Evolutionary conservation across 1,284 basidiomycete genomes (phyloP), one percentile per base, ranked within the genome.

Genomic region (Phellinidium pouzarii): DNA sequence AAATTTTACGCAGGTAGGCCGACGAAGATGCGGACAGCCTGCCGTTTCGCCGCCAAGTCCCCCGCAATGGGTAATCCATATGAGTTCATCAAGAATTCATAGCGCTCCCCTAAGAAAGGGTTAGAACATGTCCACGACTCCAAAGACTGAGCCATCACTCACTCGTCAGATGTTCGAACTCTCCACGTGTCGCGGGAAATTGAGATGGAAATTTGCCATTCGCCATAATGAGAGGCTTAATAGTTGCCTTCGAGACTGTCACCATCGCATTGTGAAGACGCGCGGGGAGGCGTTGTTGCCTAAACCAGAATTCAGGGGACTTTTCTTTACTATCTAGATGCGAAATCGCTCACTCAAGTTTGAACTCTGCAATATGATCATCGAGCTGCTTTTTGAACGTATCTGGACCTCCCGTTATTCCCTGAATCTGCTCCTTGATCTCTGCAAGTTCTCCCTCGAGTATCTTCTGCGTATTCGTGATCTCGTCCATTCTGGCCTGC

Each of bases 161-260:
- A 71, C 70, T 71, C 7, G 68, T 72, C 25, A 72, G 59, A 52
- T 70, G 68, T 54, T 71, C 69, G 52, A 71, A 71, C 58, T 72
- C 70, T 52, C 70, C 70, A 60, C 68, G 67, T 2, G 70, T 71
- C 3, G 59, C 64, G 17, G 70, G 70, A 60, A 68, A 69, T 54
- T 70, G 67, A 19, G 56, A 55, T 6, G 68, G 67, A 2, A 62
- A 50, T 59, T 71, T 71, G 3, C 70, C 68, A 48, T 64, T 65
- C 19, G 64, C 62, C 58, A 64, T 65, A 14, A 62, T 56, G 3
- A 64, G 63, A 14, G 68, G 60, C 54, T 62, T 61, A 52, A 72
- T 65, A 25, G 54, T 40, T 54, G 58, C 59, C 61, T 71, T 68
- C 29, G 66, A 66, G 45, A 61, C 57, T 1, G 62, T 64, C 41